These are phyloP conservation scores for Rhizopus arrhizus DNA, from an alignment of 371 early-diverging fungal genomes.

Conservation along the genomic window DNA sequence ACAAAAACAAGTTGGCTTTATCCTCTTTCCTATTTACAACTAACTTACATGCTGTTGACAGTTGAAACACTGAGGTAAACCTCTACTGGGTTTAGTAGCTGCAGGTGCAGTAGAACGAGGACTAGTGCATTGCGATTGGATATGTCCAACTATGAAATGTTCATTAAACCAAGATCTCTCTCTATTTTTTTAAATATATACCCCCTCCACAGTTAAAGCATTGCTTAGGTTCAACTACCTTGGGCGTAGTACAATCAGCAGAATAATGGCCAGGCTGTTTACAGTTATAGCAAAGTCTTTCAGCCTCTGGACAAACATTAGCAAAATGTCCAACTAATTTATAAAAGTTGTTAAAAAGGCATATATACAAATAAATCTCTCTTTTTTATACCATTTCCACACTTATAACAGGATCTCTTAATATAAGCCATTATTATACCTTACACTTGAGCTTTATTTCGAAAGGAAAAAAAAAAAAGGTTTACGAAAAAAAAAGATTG, in stretches of 20 bases:
- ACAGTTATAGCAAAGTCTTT: slow-evolving; percentile 63
- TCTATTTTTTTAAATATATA: slow-evolving; percentile 16
- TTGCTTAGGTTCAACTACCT: slow-evolving; percentile 56
- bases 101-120: slow-evolving; percentile 6
- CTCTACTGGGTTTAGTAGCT: slow-evolving; percentile 13
- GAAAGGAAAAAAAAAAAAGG: not conserved
- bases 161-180: not conserved
- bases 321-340: slow-evolving; percentile 56
- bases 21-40: no score
- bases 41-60: slow-evolving; percentile 59
- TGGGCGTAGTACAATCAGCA: slow-evolving; percentile 56
- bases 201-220: slow-evolving; percentile 68
- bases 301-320: slow-evolving; percentile 50
- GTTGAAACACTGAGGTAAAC: slow-evolving; percentile 47
- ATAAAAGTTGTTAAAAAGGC: not conserved
- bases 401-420: slow-evolving; percentile 58
- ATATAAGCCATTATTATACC: slow-evolving; percentile 41
- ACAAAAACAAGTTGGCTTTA: not conserved
- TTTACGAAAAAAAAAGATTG: not conserved
- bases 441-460: not conserved
- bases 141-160: slow-evolving; percentile 56
- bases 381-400: slow-evolving; percentile 52
- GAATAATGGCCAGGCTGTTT: slow-evolving; percentile 66
- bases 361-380: not conserved
- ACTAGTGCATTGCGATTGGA: slow-evolving; percentile 60